These are phyloP conservation scores for Venturia oleaginea DNA, from an alignment of 2,329 filamentous ascomycete species.

Conservation along the genomic window DNA sequence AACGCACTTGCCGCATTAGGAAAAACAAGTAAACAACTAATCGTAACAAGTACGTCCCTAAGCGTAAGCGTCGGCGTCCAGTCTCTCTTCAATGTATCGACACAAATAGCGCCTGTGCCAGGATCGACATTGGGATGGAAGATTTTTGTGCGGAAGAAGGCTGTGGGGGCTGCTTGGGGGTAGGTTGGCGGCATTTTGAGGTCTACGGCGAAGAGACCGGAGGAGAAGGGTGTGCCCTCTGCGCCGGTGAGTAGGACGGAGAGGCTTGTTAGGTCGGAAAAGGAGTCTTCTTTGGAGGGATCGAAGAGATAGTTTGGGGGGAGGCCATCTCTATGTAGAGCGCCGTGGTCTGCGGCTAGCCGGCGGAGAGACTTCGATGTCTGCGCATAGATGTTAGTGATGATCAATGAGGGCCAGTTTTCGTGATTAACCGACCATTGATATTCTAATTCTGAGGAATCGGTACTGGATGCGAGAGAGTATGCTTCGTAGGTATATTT, in stretches of 20 bases:
- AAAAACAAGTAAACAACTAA: slow-evolving; percentile 53
- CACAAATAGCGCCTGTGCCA: slow-evolving; percentile 51
- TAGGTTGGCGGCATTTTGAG: slow-evolving; percentile 52
- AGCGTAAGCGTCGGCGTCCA: slow-evolving; percentile 51
- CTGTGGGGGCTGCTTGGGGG: slow-evolving; percentile 44
- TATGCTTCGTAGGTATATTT: background rate
- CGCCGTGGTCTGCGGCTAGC: slow-evolving; percentile 50
- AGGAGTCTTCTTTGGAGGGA: slow-evolving; percentile 20
- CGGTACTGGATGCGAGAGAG: background rate
- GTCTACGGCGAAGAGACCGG: slow-evolving; percentile 51
- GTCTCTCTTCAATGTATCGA: slow-evolving; percentile 56
- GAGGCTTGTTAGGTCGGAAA: slow-evolving; percentile 49
- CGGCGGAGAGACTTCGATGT: slow-evolving; percentile 45
- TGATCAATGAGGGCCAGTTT: background rate
- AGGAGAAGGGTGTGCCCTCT: slow-evolving; percentile 49
- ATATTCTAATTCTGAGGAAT: background rate
- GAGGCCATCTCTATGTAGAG: slow-evolving; percentile 44
- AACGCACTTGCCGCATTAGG: slow-evolving; percentile 56
- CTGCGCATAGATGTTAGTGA: slow-evolving; percentile 21
- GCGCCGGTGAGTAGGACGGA: slow-evolving; percentile 51
- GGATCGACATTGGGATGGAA: slow-evolving; percentile 60
- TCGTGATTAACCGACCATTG: background rate
- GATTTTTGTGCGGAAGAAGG: slow-evolving; percentile 50
- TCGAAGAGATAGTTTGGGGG: slow-evolving; percentile 55
- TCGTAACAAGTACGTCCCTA: slow-evolving; percentile 49